A percentile compares a stretch with the other conserved stretches of the same genome.
These are phyloP conservation scores for Eucalyptus marginata DNA, from an alignment of 345 rosid species.

Conservation along the genomic window DNA sequence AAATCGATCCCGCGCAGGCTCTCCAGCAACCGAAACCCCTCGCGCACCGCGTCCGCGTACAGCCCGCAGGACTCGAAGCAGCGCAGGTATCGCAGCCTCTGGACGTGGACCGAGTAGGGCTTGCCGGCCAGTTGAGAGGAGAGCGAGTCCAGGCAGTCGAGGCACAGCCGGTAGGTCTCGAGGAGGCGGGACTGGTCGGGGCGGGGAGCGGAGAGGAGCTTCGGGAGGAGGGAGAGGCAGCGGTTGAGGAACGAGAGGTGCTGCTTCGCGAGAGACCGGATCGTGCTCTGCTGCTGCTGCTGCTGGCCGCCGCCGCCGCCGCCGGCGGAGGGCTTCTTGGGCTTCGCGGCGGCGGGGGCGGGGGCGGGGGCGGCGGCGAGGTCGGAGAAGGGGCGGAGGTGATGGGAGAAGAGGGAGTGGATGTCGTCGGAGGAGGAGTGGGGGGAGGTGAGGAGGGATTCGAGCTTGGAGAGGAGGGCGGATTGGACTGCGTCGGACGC, in stretches of 20 bases:
- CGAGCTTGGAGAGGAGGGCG: conserved; percentile 7
- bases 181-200: conserved; percentile 16
- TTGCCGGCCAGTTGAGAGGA: conserved; percentile 63
- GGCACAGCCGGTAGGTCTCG: conserved; percentile 41
- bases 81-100: conserved; percentile 35
- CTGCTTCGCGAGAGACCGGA: conserved; percentile 64
- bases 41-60: conserved; percentile 22
- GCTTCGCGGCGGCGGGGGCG: background rate
- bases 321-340: background rate
- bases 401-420: conserved; percentile 37
- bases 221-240: conserved; percentile 56
- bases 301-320: background rate
- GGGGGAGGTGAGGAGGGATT: conserved; percentile 5
- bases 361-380: background rate
- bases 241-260: conserved; percentile 68
- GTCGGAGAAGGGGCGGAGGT: conserved; percentile 42
- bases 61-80: conserved; percentile 47
- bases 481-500: conserved; percentile 24
- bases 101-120: conserved; percentile 37
- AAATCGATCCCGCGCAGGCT: conserved; percentile 20
- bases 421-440: background rate
- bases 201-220: conserved; percentile 39
- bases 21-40: conserved; percentile 42
- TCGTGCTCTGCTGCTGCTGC: background rate
- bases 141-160: conserved; percentile 52